Percentiles rank a stretch among this genome's conserved stretches.
Conservation (phyloP, 148 eudicot genomes). For the Rhododendron griersonianum region DNA sequence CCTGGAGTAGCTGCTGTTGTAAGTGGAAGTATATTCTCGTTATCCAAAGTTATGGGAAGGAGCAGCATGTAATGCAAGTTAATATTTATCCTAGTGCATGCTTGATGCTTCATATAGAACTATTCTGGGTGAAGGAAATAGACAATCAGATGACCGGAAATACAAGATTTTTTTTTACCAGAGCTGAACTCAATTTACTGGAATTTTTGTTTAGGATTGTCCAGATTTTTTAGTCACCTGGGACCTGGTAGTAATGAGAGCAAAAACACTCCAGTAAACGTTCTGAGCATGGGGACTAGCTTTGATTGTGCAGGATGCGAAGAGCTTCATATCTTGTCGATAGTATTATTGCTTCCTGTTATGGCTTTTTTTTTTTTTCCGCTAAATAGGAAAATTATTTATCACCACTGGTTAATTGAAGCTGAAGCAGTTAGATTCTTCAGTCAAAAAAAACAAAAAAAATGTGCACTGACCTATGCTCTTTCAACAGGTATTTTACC, state of each 20-base stretch:
- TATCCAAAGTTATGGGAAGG: background rate
- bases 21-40: slow-evolving; percentile 27
- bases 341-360: background rate
- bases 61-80: background rate
- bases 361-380: background rate
- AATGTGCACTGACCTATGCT: background rate
- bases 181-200: background rate
- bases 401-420: background rate
- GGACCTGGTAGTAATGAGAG: background rate
- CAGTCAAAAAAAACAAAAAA: background rate
- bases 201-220: background rate
- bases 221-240: background rate
- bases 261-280: background rate
- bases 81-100: background rate
- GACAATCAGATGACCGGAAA: background rate
- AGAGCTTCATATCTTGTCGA: background rate
- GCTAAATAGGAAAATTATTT: background rate
- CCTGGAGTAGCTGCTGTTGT: slow-evolving; percentile 88
- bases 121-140: background rate
- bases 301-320: background rate
- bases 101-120: background rate
- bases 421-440: background rate
- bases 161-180: background rate
- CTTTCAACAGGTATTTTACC: background rate
- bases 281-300: background rate